These are phyloP conservation scores for Hemerocallis citrina DNA, from an alignment of 106 monocot genomes.

Conservation along the genomic window DNA sequence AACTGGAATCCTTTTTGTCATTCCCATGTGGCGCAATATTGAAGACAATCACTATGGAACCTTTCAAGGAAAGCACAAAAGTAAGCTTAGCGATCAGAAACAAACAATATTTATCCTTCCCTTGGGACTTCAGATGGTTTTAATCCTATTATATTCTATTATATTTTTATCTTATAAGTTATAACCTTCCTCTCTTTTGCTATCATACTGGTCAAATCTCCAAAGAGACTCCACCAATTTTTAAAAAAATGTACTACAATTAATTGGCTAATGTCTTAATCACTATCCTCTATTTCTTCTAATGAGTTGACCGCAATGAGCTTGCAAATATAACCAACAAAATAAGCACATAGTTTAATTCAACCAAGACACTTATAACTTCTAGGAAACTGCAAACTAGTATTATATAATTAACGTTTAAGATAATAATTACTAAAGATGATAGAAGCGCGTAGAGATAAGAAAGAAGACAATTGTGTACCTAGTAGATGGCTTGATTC, in stretches of 20 bases:
- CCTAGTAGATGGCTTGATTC: not conserved
- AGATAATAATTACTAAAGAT: not conserved
- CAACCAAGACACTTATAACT: not conserved
- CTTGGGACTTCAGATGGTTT: slow-evolving; percentile 1
- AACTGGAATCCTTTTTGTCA: not conserved
- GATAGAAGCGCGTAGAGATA: not conserved
- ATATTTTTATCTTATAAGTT: not conserved
- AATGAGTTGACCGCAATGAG: not conserved
- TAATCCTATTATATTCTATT: too few species aligned
- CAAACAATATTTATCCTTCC: not conserved
- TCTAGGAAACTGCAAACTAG: not conserved
- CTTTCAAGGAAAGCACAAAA: not conserved
- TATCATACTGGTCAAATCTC: not conserved
- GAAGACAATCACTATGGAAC: too few species aligned
- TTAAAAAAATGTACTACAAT: not conserved
- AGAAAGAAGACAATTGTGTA: not conserved
- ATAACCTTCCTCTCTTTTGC: not conserved
- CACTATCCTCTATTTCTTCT: not conserved
- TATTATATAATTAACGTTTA: not conserved
- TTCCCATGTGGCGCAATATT: not conserved
- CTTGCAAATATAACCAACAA: not conserved
- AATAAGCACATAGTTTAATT: not conserved
- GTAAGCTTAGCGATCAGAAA: not conserved
- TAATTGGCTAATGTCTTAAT: not conserved
- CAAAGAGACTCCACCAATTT: not conserved